Conservation (phyloP, 2,329 filamentous ascomycete genomes). For the Arachnopeziza araneosa region DNA sequence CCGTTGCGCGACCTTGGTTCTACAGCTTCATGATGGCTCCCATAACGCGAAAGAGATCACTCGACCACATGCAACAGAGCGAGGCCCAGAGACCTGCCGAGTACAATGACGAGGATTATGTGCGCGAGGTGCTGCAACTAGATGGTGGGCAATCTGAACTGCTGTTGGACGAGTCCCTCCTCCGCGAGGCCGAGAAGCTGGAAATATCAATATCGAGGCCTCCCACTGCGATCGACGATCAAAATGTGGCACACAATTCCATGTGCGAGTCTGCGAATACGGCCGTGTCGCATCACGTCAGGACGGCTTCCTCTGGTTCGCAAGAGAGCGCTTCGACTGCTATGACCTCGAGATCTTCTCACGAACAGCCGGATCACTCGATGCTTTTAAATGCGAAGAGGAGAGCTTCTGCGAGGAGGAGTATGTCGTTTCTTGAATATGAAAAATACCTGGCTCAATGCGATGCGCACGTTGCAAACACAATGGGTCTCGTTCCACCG, state of each 20-base stretch:
- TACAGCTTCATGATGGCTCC: slow-evolving; percentile 16
- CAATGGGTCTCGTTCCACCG: slow-evolving; percentile 7
- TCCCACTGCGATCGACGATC: slow-evolving; percentile 7
- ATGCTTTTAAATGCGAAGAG: slow-evolving; percentile 11
- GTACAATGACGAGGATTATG: slow-evolving; percentile 25
- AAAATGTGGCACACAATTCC: slow-evolving; percentile 14
- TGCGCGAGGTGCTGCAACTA: slow-evolving; percentile 27
- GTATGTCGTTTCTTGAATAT: slow-evolving; percentile 28
- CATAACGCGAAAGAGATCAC: slow-evolving; percentile 17
- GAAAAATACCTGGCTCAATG: slow-evolving; percentile 25
- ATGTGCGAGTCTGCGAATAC: slow-evolving; percentile 22
- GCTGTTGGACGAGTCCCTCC: slow-evolving; percentile 20
- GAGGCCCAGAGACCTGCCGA: slow-evolving; percentile 9
- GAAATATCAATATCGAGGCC: slow-evolving; percentile 25
- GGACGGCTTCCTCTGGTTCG: slow-evolving; percentile 25
- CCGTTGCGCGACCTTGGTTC: slow-evolving; percentile 4
- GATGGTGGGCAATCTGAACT: slow-evolving; percentile 22
- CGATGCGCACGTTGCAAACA: slow-evolving; percentile 13
- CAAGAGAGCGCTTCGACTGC: slow-evolving; percentile 24
- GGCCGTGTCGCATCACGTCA: slow-evolving; percentile 18
- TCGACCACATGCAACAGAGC: neutral
- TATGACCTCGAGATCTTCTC: slow-evolving; percentile 25
- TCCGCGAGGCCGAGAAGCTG: slow-evolving; percentile 23
- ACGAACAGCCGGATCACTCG: slow-evolving; percentile 13
- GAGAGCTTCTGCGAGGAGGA: slow-evolving; percentile 15